A percentile compares a stretch with the other conserved stretches of the same genome.
These are phyloP conservation scores for Kazachstania bromeliacearum DNA, from an alignment of 805 yeast species.

Conservation along the genomic window DNA sequence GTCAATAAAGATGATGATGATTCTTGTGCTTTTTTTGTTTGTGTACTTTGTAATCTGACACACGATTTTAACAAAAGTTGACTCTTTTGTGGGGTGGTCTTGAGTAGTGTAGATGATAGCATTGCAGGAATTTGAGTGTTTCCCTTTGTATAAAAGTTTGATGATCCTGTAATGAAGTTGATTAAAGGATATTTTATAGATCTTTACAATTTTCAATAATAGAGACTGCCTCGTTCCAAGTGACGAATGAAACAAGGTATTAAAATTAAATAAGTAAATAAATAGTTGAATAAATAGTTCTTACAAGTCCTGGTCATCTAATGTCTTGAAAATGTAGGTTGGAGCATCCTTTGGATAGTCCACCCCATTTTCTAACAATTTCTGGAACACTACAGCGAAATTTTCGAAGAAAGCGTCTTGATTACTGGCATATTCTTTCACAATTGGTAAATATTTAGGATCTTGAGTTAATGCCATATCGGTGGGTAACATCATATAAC, in stretches of 20 bases:
- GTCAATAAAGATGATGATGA: slow-evolving; percentile 30
- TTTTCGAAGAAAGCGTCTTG: slow-evolving; percentile 51
- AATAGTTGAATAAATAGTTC: background rate
- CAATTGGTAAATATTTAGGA: slow-evolving; percentile 49
- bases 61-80: too few species aligned
- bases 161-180: background rate
- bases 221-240: too few species aligned
- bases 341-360: slow-evolving; percentile 42
- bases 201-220: too few species aligned
- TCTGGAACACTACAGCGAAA: slow-evolving; percentile 58
- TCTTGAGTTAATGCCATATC: slow-evolving; percentile 65
- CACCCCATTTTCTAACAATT: slow-evolving; percentile 69
- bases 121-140: background rate
- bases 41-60: too few species aligned
- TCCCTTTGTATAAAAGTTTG: background rate
- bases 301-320: slow-evolving; percentile 52
- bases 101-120: background rate
- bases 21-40: background rate
- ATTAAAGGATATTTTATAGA: too few species aligned
- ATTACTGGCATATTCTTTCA: slow-evolving; percentile 58
- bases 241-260: too few species aligned
- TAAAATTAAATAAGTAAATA: too few species aligned
- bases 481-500: slow-evolving; percentile 80
- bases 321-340: slow-evolving; percentile 47
- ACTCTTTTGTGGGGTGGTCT: background rate